phyloP scores from a whole-genome alignment of 805 yeast species.

The Ogataea wickerhamii region DNA sequence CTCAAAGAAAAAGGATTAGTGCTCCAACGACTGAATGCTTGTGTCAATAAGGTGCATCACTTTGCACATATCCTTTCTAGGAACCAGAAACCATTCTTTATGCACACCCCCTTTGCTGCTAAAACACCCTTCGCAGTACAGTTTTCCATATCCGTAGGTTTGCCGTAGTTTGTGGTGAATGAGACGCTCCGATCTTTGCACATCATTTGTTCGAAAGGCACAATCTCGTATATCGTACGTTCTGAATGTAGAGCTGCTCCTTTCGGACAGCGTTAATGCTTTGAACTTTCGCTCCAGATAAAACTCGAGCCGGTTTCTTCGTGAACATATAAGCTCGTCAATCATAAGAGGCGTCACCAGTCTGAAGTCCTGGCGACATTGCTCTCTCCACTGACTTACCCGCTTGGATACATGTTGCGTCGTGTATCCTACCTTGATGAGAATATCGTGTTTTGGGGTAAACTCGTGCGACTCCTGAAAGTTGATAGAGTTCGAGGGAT shows the following conservation, averaged over 20 bases:
- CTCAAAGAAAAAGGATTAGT: constrained; percentile 20
- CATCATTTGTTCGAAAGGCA: constrained; percentile 36
- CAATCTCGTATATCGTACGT: constrained; percentile 23
- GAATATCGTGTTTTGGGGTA: constrained; percentile 36
- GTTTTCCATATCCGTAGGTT: constrained; percentile 45
- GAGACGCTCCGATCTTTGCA: constrained; percentile 37
- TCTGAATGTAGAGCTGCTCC: constrained; percentile 1
- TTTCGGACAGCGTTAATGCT: constrained; percentile 4
- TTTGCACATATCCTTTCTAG: constrained; percentile 35
- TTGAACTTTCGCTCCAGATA: constrained; percentile 12
- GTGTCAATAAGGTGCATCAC: constrained; percentile 36
- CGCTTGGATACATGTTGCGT: constrained; percentile 41
- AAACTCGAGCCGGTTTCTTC: constrained; percentile 13
- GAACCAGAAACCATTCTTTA: constrained; percentile 56
- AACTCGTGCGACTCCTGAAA: constrained; percentile 32
- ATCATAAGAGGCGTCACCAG: constrained; percentile 34
- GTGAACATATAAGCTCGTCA: constrained; percentile 16
- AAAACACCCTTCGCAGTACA: constrained; percentile 46
- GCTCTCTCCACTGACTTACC: constrained; percentile 48
- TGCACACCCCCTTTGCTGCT: constrained; percentile 31
- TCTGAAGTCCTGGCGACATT: constrained; percentile 46
- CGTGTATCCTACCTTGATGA: constrained; percentile 55
- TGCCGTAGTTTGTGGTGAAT: constrained; percentile 39
- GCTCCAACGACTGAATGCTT: constrained; percentile 5
- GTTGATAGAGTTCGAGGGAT: constrained; percentile 9